Percentiles rank a stretch among this genome's conserved stretches.
Evolutionary conservation across 2,329 filamentous ascomycete genomes (phyloP).

Genomic region (Fusarium citri): DNA sequence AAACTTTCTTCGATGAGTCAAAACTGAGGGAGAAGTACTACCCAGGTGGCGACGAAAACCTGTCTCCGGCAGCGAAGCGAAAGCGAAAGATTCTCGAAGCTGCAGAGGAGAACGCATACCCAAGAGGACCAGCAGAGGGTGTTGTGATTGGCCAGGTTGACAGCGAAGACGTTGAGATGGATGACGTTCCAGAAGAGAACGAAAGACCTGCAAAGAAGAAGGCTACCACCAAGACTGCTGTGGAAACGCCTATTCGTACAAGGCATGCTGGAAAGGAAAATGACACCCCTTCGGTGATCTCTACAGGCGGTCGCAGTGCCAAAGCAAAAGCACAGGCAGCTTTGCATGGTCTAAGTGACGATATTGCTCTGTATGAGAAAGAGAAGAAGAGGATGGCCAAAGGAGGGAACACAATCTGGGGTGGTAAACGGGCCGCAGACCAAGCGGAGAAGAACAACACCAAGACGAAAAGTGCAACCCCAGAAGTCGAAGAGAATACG

Average conservation of each 20-base stretch:
- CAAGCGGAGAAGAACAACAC: slow-evolving; percentile 64
- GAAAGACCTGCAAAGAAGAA: slow-evolving; percentile 49
- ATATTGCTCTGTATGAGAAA: slow-evolving; percentile 92
- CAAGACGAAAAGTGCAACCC: slow-evolving; percentile 58
- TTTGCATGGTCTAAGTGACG: slow-evolving; percentile 80
- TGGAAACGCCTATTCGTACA: slow-evolving; percentile 55
- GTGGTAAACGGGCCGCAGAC: slow-evolving; percentile 72
- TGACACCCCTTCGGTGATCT: slow-evolving; percentile 75
- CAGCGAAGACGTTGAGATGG: slow-evolving; percentile 54
- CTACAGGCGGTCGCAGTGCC: slow-evolving; percentile 83
- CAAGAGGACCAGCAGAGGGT: slow-evolving; percentile 60
- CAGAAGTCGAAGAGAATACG: slow-evolving; percentile 60
- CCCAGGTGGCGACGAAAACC: slow-evolving; percentile 66
- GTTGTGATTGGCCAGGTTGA: slow-evolving; percentile 57
- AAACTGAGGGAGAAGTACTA: slow-evolving; percentile 75
- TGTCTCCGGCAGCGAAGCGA: slow-evolving; percentile 57
- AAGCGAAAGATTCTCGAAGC: slow-evolving; percentile 64
- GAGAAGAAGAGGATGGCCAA: slow-evolving; percentile 81
- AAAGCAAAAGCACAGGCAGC: slow-evolving; percentile 85
- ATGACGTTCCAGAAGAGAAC: slow-evolving; percentile 57
- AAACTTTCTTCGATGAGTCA: slow-evolving; percentile 79
- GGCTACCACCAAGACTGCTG: slow-evolving; percentile 35
- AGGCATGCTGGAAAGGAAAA: slow-evolving; percentile 80
- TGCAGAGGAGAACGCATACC: slow-evolving; percentile 63
- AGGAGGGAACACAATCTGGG: slow-evolving; percentile 64